Evolutionary conservation across 441 rosid genomes (phyloP), one percentile per base, ranked within the genome.

Genomic region (Bruguiera hainesii): DNA sequence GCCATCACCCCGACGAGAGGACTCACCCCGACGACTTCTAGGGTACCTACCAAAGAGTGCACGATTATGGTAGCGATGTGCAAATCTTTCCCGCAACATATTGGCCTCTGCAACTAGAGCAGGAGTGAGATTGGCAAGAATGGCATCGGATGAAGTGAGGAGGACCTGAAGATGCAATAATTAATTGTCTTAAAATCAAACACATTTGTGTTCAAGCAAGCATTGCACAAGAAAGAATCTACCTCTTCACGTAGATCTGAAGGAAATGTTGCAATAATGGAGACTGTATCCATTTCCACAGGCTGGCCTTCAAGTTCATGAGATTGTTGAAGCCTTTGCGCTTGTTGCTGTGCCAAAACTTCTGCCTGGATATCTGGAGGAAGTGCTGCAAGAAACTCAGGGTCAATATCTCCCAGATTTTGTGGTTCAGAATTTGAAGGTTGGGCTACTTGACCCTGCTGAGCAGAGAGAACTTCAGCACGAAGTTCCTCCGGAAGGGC

Each of bases 291-390:
- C 99, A 95, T 95, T 83, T 95, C 99, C 68, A 95, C 99, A 4
- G 99, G 99, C 80, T 95, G 98, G 58, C 99, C 99, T 86, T 95
- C 99, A 69, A 92, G 98, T 80, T 95, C 99, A 73, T 92, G 97
- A 73, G 98, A 87, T 72, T 95, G 98, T 72, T 90, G 90, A 73
- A 84, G 78, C 78, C 97, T 89, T 67, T 95, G 99, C 15, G 96
- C 97, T 78, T 89, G 98, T 71, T 95, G 99, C 82, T 95, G 99
- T 46, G 98, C 96, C 73, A 92, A 73, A 67, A 91, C 99, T 81
- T 95, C 99, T 69, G 92, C 98, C 66, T 96, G 84, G 71, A 95
- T 95, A 62, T 95, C 99, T 26, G 95, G 86, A 60, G 99, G 99
- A 77, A 95, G 99, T n/a, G 99, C 99, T 55, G 98, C 99, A 78